Evolutionary conservation across 345 rosid genomes (phyloP), one percentile per base, ranked within the genome.

Genomic region (Eucalyptus urophylla): DNA sequence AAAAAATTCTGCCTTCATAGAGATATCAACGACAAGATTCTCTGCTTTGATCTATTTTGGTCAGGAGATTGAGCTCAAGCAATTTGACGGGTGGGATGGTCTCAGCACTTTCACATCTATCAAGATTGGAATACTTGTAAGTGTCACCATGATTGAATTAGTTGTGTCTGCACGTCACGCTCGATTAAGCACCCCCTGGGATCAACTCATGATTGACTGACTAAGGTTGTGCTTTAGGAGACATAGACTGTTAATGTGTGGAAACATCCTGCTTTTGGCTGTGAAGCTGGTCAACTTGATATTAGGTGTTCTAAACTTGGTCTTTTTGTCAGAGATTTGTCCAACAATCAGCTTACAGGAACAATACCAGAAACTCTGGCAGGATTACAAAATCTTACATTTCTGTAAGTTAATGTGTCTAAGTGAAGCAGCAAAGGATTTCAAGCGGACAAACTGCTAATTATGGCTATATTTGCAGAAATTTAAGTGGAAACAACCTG

Each of bases 341-440:
- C 98, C 13, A 87, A 92, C 86, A 95, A 94, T 87, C 92, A 56
- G 80, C 90, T 96, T 76, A 88, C 91, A 40, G 97, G 97, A 87
- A 24, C 86, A 3, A 86, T 96, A 76, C 97, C 97, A 8, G 86
- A 15, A 2, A 87, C 91, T 87, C 87, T 95, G 3, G 88, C 92
- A 17, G 53, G 86, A 14, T 47, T 94, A 90, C 53, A 87, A 33
- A 50, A 43, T 24, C 88, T 96, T 60, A 93, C 16, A 51, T 50
- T 89, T 90, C 89, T 96, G 96, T 95, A 89, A 94, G 96, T 94
- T 17, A 44, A 19, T 50, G 40, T 19, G 17, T 19, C 3, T 40
- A 21, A 21, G 47, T 76, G 47, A 76, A 76, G 83, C 8, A 14
- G 25, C 15, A 37, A 11, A 76, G 47, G 45, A 76, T 76, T 31